Conservation (phyloP, 2,329 filamentous ascomycete species). For the Clonostachys solani region DNA sequence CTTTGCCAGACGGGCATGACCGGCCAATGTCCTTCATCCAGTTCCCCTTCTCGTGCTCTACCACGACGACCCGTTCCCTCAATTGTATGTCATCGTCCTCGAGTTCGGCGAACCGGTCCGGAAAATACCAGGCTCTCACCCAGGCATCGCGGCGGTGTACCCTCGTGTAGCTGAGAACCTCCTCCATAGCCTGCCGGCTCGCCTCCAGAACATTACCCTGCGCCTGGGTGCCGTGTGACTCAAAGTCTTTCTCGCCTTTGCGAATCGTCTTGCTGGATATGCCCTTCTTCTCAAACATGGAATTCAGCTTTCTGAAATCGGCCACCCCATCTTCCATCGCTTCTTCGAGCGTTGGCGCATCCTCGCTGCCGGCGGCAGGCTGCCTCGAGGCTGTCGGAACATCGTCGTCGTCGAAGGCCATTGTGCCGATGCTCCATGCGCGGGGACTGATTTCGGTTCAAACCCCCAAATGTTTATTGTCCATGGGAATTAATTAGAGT, state of each 20-base stretch:
- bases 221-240: constrained; percentile 80
- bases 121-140: constrained; percentile 70
- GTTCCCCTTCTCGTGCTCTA: constrained; percentile 70
- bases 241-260: constrained; percentile 95
- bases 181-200: constrained; percentile 84
- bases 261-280: constrained; percentile 66
- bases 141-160: constrained; percentile 66
- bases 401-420: constrained; percentile 41
- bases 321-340: constrained; percentile 67
- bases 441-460: no score
- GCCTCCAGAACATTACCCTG: constrained; percentile 76
- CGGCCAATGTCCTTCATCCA: constrained; percentile 74
- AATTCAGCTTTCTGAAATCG: constrained; percentile 74
- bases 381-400: constrained; percentile 17
- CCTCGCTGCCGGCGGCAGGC: constrained; percentile 13
- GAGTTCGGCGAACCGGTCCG: constrained; percentile 40
- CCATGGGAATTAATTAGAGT: no score
- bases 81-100: constrained; percentile 18
- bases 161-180: constrained; percentile 74
- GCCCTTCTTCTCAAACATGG: constrained; percentile 44
- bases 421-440: constrained; percentile 7
- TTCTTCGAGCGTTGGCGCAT: constrained; percentile 37
- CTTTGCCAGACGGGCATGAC: constrained; percentile 49
- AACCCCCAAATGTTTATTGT: no score
- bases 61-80: constrained; percentile 54